These are phyloP conservation scores for Globisporangium irregulare DNA, from an alignment of 352 stramenopile species.

Conservation along the genomic window DNA sequence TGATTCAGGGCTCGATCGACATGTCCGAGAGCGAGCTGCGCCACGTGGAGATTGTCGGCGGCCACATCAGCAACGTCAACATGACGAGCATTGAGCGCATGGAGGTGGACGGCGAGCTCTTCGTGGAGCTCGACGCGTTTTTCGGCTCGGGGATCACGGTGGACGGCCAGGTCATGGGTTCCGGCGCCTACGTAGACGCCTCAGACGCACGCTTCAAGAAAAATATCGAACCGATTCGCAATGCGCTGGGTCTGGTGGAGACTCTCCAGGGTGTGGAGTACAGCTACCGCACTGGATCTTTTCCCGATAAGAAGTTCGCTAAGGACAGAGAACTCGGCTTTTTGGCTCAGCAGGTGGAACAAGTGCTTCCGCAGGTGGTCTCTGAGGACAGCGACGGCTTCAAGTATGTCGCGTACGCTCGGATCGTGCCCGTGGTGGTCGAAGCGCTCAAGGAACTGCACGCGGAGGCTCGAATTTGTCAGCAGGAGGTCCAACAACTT, in stretches of 20 bases:
- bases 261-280: slow-evolving; percentile 73
- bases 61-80: slow-evolving; percentile 76
- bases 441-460: slow-evolving; percentile 69
- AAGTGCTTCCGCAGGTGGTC: slow-evolving; percentile 81
- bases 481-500: slow-evolving; percentile 17
- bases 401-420: slow-evolving; percentile 87
- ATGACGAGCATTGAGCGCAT: slow-evolving; percentile 68
- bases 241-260: slow-evolving; percentile 43
- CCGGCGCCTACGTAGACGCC: slow-evolving; percentile 89
- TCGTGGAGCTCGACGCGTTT: slow-evolving; percentile 80
- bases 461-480: slow-evolving; percentile 16
- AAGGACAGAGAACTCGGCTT: slow-evolving; percentile 71
- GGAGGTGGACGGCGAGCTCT: slow-evolving; percentile 76
- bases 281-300: slow-evolving; percentile 37
- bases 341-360: slow-evolving; percentile 85
- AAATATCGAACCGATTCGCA: slow-evolving; percentile 47
- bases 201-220: slow-evolving; percentile 88
- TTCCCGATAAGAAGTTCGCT: slow-evolving; percentile 44
- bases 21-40: slow-evolving; percentile 70
- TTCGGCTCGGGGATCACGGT: slow-evolving; percentile 85
- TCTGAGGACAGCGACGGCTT: slow-evolving; percentile 60
- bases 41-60: slow-evolving; percentile 67
- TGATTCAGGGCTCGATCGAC: slow-evolving; percentile 71
- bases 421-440: slow-evolving; percentile 73
- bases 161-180: slow-evolving; percentile 87